These are phyloP conservation scores for Penicillium paneum DNA, from an alignment of 2,329 filamentous ascomycete species.

Conservation along the genomic window DNA sequence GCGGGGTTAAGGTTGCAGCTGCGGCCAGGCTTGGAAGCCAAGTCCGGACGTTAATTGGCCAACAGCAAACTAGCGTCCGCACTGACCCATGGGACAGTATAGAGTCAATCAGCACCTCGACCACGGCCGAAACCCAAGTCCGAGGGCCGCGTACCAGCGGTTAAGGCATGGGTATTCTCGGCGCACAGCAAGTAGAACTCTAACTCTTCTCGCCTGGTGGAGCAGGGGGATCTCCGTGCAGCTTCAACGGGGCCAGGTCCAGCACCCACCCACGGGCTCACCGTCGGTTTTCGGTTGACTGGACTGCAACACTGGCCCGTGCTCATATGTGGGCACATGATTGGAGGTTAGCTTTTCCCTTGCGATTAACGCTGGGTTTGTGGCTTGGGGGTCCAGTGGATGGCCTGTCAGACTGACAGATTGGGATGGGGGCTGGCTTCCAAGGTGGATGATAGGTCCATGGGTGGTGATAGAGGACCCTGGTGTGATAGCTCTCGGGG, in stretches of 20 bases:
- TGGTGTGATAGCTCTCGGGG: too few species aligned
- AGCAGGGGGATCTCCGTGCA: not conserved
- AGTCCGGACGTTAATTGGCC: not conserved
- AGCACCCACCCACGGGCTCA: not conserved
- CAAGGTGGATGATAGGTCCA: not conserved
- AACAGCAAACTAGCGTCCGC: constrained; percentile 2
- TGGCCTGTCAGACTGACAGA: not conserved
- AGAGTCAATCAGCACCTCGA: not conserved
- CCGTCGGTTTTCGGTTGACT: not conserved
- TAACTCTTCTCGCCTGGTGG: not conserved
- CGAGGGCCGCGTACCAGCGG: not conserved
- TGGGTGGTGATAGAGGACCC: not conserved
- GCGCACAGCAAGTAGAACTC: not conserved
- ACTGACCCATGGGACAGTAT: not conserved
- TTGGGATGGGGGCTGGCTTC: not conserved
- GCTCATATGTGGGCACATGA: not conserved
- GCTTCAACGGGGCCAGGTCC: not conserved
- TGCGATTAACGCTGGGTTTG: not conserved
- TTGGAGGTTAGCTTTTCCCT: not conserved
- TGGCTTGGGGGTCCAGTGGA: not conserved
- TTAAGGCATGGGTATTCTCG: not conserved
- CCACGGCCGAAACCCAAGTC: not conserved
- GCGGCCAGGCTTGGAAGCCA: constrained; percentile 5
- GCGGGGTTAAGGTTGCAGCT: constrained; percentile 30
- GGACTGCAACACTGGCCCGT: not conserved